Evolutionary conservation across 495 filamentous ascomycete species (phyloP), one percentile per base, ranked within the genome.

Genomic region (Geopyxis carbonaria): DNA sequence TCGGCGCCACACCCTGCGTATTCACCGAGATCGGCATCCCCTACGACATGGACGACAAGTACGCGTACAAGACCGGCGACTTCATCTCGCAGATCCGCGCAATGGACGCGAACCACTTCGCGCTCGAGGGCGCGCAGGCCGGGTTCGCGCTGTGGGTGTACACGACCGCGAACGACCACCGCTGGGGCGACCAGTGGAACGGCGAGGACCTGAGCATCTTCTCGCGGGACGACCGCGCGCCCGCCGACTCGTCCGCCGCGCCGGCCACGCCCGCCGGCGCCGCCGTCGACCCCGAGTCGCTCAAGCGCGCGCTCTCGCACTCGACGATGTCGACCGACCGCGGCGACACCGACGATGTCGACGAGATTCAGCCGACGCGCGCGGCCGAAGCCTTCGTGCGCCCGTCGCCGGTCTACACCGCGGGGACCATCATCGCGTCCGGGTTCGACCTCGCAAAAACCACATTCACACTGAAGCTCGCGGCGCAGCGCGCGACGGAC

Each of bases 11-110:
- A 47, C 89, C 89, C 1, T 78, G 87, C 47, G 61, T 97, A 8
- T 79, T 93, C 55, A 91, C 81, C 1, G 89, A 99, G 51, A 93
- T 94, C 48, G 89, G 89, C 18, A 93, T 95, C 44, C 89, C 89
- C 0, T 99, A 93, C 53, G 91, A 99, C 57, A 99, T 99, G 89
- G 86, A 99, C 51, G 72, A 91, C 41, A 80, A 93, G 59, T 61
- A 84, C 46, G 89, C 89, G 1, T 99, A 99, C 58, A 79, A 80
- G 56, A 92, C 85, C n/a, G 89, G 89, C 2, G 79, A 99, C 50
- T 99, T 91, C 53, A 76, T 80, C 38, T 93, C 82, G 45, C 89
- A 97, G 51, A 80, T 76, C 22, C 75, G 79, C 8, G 91, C 89
- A 14, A 84, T 95, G 79, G 89, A 97, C 64, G 89, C 89, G 20